phyloP scores from a whole-genome alignment of 2,329 filamentous ascomycete species.

The Cladosporium sphaerospermum region DNA sequence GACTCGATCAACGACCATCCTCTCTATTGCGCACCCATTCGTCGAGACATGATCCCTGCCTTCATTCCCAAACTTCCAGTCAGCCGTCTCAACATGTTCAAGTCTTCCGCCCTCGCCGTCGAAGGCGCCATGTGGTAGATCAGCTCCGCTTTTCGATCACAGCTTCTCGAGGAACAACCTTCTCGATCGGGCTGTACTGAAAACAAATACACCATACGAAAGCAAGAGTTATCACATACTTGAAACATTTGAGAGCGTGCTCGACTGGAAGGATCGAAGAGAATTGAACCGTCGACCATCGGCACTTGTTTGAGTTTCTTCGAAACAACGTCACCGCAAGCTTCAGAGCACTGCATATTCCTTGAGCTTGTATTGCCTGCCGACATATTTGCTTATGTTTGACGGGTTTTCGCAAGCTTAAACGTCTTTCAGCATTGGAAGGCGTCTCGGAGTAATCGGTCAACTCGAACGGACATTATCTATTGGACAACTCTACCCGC shows the following conservation, averaged over 20 bases:
- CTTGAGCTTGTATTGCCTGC: constrained; percentile 8
- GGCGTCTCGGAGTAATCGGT: constrained; percentile 21
- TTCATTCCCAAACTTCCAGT: constrained; percentile 7
- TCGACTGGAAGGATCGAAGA: constrained; percentile 2
- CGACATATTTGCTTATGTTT: constrained; percentile 14
- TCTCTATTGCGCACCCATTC: background rate
- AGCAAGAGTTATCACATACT: constrained; percentile 11
- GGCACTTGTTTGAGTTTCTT: background rate
- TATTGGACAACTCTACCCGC: constrained; percentile 23
- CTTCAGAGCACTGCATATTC: constrained; percentile 2
- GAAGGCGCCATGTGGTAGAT: constrained; percentile 5
- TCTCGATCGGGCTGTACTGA: constrained; percentile 7
- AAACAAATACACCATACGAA: constrained; percentile 1
- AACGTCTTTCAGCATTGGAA: constrained; percentile 27
- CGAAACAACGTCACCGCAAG: background rate
- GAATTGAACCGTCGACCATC: background rate
- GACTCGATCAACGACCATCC: background rate
- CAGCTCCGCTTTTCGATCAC: constrained; percentile 6
- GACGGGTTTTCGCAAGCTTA: constrained; percentile 11
- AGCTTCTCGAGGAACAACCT: constrained; percentile 1
- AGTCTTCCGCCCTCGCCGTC: constrained; percentile 5
- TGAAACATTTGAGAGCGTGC: constrained; percentile 7
- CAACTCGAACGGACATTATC: constrained; percentile 20
- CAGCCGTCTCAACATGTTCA: constrained; percentile 8
- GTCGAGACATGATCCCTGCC: constrained; percentile 11